Percentiles rank a stretch among this genome's conserved stretches.
Evolutionary conservation across 2,329 filamentous ascomycete species (phyloP).

Genomic region (Verruconis gallopava): DNA sequence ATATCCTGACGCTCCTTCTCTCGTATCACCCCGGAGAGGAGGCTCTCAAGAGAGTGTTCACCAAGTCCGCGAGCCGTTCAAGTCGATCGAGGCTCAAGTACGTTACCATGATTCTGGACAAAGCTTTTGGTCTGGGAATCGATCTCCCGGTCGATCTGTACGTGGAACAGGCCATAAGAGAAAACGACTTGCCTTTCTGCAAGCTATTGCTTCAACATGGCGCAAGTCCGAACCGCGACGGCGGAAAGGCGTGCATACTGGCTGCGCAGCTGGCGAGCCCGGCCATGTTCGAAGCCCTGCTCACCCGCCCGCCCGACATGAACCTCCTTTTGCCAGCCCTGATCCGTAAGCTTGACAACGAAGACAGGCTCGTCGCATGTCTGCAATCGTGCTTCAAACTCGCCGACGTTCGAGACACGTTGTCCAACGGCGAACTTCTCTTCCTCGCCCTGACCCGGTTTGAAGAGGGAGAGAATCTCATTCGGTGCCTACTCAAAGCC

Average conservation of each 20-base stretch:
- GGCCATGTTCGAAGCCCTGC: slow-evolving; percentile 1
- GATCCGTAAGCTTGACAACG: not conserved
- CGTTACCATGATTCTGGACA: not conserved
- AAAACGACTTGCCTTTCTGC: not conserved
- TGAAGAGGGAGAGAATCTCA: slow-evolving; percentile 1
- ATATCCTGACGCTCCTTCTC: not conserved
- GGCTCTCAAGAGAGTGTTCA: not conserved
- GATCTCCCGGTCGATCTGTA: not conserved
- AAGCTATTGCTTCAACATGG: slow-evolving; percentile 2
- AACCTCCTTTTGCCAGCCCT: not conserved
- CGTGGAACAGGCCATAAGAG: slow-evolving; percentile 2
- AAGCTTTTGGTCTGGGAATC: not conserved
- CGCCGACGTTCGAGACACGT: not conserved
- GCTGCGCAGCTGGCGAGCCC: not conserved
- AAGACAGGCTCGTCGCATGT: not conserved
- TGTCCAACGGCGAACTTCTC: not conserved
- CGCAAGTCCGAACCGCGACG: slow-evolving; percentile 1
- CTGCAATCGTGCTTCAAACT: not conserved
- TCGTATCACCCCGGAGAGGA: not conserved
- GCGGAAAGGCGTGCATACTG: not conserved
- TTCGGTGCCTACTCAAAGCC: not conserved
- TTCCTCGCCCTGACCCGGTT: slow-evolving; percentile 4
- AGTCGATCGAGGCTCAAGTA: not conserved
- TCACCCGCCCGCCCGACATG: not conserved
- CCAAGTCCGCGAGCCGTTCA: not conserved